These are phyloP conservation scores for Xylaria venustula DNA, from an alignment of 495 filamentous ascomycete genomes.

Conservation along the genomic window DNA sequence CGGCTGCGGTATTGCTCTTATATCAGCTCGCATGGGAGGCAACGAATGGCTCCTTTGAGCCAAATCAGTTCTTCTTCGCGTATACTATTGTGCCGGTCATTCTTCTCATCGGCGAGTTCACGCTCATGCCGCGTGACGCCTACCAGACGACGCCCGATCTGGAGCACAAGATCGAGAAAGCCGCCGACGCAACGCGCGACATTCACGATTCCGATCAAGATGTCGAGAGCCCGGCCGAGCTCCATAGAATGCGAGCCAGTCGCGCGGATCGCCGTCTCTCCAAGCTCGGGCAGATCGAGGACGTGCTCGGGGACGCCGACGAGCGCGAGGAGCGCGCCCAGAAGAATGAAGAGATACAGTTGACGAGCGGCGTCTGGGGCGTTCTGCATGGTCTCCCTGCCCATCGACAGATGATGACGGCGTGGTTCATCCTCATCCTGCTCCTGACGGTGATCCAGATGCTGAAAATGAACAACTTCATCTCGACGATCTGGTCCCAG, in stretches of 20 bases:
- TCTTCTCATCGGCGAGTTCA: constrained; percentile 54
- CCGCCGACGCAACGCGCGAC: constrained; percentile 27
- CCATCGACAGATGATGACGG: constrained; percentile 43
- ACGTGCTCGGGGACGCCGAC: constrained; percentile 40
- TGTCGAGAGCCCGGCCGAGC: constrained; percentile 24
- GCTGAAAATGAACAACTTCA: constrained; percentile 56
- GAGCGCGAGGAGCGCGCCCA: constrained; percentile 47
- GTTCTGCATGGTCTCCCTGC: constrained; percentile 49
- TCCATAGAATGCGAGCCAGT: constrained; percentile 35
- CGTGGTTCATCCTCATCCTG: constrained; percentile 50
- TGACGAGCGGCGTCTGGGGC: constrained; percentile 50
- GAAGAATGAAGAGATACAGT: constrained; percentile 53
- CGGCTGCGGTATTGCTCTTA: constrained; percentile 64
- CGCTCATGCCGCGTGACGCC: constrained; percentile 61
- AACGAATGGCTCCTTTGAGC: constrained; percentile 47
- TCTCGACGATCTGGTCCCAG: constrained; percentile 50
- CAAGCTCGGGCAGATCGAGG: constrained; percentile 42
- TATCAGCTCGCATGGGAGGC: constrained; percentile 61
- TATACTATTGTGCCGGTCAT: constrained; percentile 60
- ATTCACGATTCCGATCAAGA: constrained; percentile 42
- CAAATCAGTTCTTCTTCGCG: constrained; percentile 61
- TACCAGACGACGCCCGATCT: constrained; percentile 62
- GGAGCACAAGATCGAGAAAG: constrained; percentile 42
- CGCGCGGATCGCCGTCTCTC: constrained; percentile 28
- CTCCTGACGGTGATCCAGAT: constrained; percentile 53